phyloP scores from a whole-genome alignment of 176 grass and related monocot genomes.

The Phoenix dactylifera region DNA sequence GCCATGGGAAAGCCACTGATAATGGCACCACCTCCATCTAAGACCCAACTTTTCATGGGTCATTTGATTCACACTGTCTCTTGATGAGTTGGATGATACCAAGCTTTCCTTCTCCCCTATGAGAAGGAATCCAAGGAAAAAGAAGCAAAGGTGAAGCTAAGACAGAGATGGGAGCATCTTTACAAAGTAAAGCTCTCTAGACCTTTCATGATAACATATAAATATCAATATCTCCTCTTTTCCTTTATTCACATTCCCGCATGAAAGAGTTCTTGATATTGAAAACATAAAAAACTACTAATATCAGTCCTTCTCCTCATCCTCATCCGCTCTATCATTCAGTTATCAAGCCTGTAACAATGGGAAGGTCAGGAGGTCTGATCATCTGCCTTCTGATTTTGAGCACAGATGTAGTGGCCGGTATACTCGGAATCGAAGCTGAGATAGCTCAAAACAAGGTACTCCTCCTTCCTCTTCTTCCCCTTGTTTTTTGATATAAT shows the following conservation, averaged over 20 bases:
- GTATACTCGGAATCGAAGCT: conserved; percentile 63
- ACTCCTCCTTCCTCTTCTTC: not conserved
- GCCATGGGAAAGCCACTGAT: no score
- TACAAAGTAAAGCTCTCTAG: conserved; percentile 51
- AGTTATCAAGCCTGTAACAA: conserved; percentile 19
- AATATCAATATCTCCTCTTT: conserved; percentile 33
- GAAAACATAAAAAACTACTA: no score
- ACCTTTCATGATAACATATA: conserved; percentile 9
- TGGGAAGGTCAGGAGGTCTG: conserved; percentile 54
- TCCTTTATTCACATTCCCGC: conserved; percentile 29
- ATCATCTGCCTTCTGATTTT: conserved; percentile 64
- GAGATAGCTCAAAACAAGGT: conserved; percentile 75
- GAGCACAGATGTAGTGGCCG: conserved; percentile 56
- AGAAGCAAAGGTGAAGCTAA: conserved; percentile 42
- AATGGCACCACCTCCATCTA: no score
- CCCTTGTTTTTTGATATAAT: no score
- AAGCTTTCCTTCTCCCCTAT: conserved; percentile 45
- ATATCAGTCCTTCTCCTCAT: conserved; percentile 7
- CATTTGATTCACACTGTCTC: not conserved
- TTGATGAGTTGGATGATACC: conserved; percentile 32
- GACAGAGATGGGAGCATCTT: conserved; percentile 27
- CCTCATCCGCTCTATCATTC: conserved; percentile 21
- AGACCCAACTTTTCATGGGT: not conserved
- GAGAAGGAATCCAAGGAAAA: conserved; percentile 65
- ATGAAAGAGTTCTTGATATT: no score